Evolutionary conservation across 805 yeast genomes (phyloP), one percentile per base, ranked within the genome.

Genomic region (Wickerhamia fluorescens): DNA sequence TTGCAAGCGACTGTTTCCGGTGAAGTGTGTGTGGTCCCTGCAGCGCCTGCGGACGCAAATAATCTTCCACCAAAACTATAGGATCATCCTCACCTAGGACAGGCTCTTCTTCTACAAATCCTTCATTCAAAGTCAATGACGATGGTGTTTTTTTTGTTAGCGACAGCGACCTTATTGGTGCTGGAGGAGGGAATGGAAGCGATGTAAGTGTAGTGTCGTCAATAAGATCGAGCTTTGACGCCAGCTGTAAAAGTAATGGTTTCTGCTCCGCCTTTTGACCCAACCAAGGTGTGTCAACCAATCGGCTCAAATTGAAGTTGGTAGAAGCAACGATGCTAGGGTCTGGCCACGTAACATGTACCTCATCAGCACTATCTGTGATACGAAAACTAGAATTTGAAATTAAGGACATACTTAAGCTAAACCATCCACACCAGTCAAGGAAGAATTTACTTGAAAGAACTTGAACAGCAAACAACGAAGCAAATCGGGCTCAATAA

Each of bases 21-120:
- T 44, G 33, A 13, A 25, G 17, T 5, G 28, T 25, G 10, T 20
- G 14, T 7, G 16, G 19, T 10, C 19, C 19, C 14, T 17, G 9
- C 9, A 11, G 14, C 9, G 17, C n/a, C 5, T 7, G n/a, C 15
- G 19, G 13, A n/a, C 8, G 15, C 37, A 75, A 58, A 44, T 75
- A 75, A 41, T 75, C 82, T 40, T 75, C 82, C 7, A 75, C 66
- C 12, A 75, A 47, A 1, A 74, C 73, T 10, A 58, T 61, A 7
- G 61, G 68, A 26, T 58, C 65, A 20, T 57, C 54, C 14, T 51
- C 57, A n/a, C n/a, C n/a, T n/a, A n/a, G n/a, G n/a, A n/a, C n/a
- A n/a, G n/a, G n/a, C 6, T 43, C 53, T 7, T 39, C 41, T 9
- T 36, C 37, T 22, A 26, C 32, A 19, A 36, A 34, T n/a, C 36